These are phyloP conservation scores for Fusarium praegraminearum DNA, from an alignment of 2,329 filamentous ascomycete species.

Conservation along the genomic window DNA sequence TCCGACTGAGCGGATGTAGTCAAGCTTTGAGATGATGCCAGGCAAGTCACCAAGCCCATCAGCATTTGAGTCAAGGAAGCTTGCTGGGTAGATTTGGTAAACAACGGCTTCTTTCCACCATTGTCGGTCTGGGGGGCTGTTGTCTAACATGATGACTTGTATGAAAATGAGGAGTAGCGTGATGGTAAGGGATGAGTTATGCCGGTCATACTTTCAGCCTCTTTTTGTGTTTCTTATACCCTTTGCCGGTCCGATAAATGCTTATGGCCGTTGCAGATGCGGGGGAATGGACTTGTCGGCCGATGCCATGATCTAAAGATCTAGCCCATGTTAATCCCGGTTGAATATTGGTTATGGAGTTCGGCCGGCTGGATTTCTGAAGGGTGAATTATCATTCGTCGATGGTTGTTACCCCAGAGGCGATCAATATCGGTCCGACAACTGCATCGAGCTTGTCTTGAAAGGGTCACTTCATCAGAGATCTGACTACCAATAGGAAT, in stretches of 20 bases:
- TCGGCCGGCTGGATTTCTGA: not conserved
- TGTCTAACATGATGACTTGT: slow-evolving; percentile 3
- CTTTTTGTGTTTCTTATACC: slow-evolving; percentile 5
- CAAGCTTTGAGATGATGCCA: slow-evolving; percentile 46
- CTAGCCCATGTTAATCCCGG: not conserved
- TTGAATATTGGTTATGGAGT: not conserved
- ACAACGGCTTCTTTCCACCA: slow-evolving; percentile 43
- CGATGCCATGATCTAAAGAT: not conserved
- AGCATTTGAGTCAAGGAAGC: slow-evolving; percentile 40
- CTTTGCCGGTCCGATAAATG: slow-evolving; percentile 2
- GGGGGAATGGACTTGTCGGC: not conserved
- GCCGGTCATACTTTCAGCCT: not conserved
- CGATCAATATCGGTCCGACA: slow-evolving; percentile 9
- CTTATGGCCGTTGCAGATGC: not conserved
- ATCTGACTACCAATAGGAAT: slow-evolving; percentile 1
- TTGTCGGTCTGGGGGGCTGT: slow-evolving; percentile 15
- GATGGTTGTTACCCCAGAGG: not conserved
- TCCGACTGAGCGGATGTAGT: slow-evolving; percentile 45
- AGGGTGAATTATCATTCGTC: slow-evolving; percentile 35
- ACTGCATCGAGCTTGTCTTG: not conserved
- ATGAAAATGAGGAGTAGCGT: not conserved
- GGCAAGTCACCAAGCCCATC: slow-evolving; percentile 44
- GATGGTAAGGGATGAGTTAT: not conserved
- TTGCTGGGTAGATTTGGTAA: slow-evolving; percentile 54
- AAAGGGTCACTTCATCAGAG: not conserved